These are phyloP conservation scores for Hypsizygus marmoreus DNA, from an alignment of 768 basidiomycete genomes.

Conservation along the genomic window DNA sequence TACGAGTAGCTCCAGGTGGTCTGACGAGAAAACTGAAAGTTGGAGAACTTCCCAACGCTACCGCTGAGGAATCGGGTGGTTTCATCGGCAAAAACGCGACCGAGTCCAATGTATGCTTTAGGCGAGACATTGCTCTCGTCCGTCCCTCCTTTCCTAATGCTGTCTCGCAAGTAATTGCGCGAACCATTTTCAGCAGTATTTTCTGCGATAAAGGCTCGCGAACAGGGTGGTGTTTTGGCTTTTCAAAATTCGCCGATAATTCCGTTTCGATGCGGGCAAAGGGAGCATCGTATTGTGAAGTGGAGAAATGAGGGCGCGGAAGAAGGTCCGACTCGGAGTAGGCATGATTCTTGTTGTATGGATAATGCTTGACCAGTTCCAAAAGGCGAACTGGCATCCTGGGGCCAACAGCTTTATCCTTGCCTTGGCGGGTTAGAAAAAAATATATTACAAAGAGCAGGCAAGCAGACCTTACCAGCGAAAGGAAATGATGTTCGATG, in stretches of 20 bases:
- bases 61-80: slow-evolving; percentile 59
- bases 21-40: slow-evolving; percentile 32
- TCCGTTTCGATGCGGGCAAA: slow-evolving; percentile 68
- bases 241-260: slow-evolving; percentile 37
- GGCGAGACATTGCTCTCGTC: slow-evolving; percentile 34
- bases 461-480: slow-evolving; percentile 60
- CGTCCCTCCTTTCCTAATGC: slow-evolving; percentile 46
- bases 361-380: slow-evolving; percentile 72
- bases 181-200: slow-evolving; percentile 32
- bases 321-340: slow-evolving; percentile 46
- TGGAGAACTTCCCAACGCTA: slow-evolving; percentile 29
- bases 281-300: slow-evolving; percentile 62
- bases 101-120: slow-evolving; percentile 38
- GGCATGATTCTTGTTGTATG: slow-evolving; percentile 45
- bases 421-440: slow-evolving; percentile 28
- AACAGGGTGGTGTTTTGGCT: slow-evolving; percentile 51
- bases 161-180: slow-evolving; percentile 51
- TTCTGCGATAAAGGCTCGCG: slow-evolving; percentile 57
- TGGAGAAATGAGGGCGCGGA: slow-evolving; percentile 68
- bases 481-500: slow-evolving; percentile 76
- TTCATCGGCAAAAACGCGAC: slow-evolving; percentile 68
- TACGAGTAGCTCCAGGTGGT: slow-evolving; percentile 28
- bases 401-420: slow-evolving; percentile 56
- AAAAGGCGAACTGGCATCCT: slow-evolving; percentile 70
- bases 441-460: background rate